phyloP scores from a whole-genome alignment of 2,329 filamentous ascomycete species.

The Atkinsonella hypoxylon region DNA sequence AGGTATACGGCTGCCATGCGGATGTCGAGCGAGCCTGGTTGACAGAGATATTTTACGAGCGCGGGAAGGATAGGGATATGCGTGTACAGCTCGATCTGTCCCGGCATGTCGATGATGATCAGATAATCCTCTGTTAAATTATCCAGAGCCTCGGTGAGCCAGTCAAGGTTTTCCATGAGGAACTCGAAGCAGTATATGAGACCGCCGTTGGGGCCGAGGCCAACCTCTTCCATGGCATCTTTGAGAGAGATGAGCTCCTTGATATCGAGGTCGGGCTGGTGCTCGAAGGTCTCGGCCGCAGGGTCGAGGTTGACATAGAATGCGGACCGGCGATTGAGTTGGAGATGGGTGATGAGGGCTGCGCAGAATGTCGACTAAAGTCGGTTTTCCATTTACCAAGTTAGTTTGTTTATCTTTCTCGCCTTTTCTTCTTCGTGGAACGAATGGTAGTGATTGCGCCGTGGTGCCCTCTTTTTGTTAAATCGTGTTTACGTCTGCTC shows the following conservation, averaged over 20 bases:
- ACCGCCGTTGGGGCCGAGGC: slow-evolving; percentile 80
- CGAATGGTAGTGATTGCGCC: not conserved
- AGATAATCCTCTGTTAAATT: slow-evolving; percentile 86
- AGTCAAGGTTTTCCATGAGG: slow-evolving; percentile 87
- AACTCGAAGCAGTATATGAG: slow-evolving; percentile 97
- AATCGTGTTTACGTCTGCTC: not conserved
- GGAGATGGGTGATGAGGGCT: slow-evolving; percentile 82
- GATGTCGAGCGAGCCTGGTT: slow-evolving; percentile 71
- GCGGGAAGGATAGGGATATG: slow-evolving; percentile 86
- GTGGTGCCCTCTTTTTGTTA: not conserved
- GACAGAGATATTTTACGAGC: slow-evolving; percentile 69
- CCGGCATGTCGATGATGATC: slow-evolving; percentile 97
- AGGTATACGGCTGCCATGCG: slow-evolving; percentile 89
- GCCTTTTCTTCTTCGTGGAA: not conserved
- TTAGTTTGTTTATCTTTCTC: not conserved
- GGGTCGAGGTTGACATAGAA: slow-evolving; percentile 99
- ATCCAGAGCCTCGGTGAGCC: slow-evolving; percentile 74
- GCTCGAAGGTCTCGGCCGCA: slow-evolving; percentile 84
- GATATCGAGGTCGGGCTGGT: slow-evolving; percentile 88
- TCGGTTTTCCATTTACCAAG: not conserved
- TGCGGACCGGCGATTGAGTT: slow-evolving; percentile 80
- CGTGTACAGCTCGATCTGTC: slow-evolving; percentile 97
- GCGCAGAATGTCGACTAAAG: slow-evolving; percentile 81
- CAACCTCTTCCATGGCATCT: slow-evolving; percentile 94
- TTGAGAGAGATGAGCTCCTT: slow-evolving; percentile 87